Evolutionary conservation across 2,329 filamentous ascomycete species (phyloP), one percentile per base, ranked within the genome.

Genomic region (Diaporthe caulivora): DNA sequence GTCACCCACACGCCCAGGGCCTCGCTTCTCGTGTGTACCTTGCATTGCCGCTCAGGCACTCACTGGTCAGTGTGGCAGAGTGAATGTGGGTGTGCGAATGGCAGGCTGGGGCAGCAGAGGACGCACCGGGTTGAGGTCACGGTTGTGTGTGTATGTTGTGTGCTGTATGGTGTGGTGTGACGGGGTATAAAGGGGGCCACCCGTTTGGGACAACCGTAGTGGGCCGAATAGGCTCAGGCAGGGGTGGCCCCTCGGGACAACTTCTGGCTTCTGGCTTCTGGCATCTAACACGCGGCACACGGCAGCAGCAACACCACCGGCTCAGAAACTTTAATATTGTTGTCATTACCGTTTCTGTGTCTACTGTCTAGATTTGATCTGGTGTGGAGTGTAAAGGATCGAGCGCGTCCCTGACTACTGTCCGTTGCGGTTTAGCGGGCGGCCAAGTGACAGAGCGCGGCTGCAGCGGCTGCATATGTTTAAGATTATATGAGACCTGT

Each of bases 401-500:
- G 53, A 54, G 24, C 9, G 5, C 13, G 57, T 60, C 34, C 57
- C 40, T 31, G 40, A 31, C 40, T 47, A 31, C 7, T 47, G 58
- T 47, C 40, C 34, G 7, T 15, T n/a, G 37, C 42, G 60, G 42
- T n/a, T 10, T 64, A 64, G 60, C 15, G 42, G 51, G 60, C 58
- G 58, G 58, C 58, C 58, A 26, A 47, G 26, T 47, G 21, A 31
- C 13, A 51, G 60, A 65, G 60, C 21, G 31, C 47, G 62, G 62
- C 60, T 64, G 60, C 42, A 37, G 62, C 47, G 62, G 62, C 62
- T 67, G 62, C 62, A 67, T 21, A 67, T 21, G 31, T 67, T 15
- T 67, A 37, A 67, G 47, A 67, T 67, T 67, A 67, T 47, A 21
- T 26, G 62, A 67, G 44, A 67, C 62, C 62, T 53, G 47, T 67